These are phyloP conservation scores for Pestalotiopsis sp. DNA, from an alignment of 2,329 filamentous ascomycete species.

Conservation along the genomic window DNA sequence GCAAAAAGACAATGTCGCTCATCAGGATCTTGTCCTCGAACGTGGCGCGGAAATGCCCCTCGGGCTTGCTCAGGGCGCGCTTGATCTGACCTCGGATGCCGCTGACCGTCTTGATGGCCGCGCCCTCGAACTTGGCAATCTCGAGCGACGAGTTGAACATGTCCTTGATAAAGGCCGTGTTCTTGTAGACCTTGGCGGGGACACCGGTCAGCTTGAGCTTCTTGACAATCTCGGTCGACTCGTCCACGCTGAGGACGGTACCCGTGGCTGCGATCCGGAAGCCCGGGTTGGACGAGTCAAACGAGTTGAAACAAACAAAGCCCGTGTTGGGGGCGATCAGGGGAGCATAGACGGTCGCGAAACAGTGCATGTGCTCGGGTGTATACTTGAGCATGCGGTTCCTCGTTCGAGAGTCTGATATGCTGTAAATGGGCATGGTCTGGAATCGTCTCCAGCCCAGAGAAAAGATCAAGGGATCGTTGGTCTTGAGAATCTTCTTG, in stretches of 20 bases:
- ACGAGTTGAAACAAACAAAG: constrained; percentile 90
- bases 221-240: constrained; percentile 97
- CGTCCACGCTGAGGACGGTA: constrained; percentile 90
- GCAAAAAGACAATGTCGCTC: constrained; percentile 93
- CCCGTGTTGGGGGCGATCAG: constrained; percentile 94
- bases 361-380: constrained; percentile 99
- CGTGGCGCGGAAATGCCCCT: constrained; percentile 93
- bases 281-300: constrained; percentile 81
- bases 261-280: constrained; percentile 95
- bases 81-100: constrained; percentile 98
- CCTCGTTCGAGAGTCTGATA: constrained; percentile 87
- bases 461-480: constrained; percentile 95
- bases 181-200: constrained; percentile 98
- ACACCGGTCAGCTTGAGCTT: constrained; percentile 95
- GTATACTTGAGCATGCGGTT: constrained; percentile 99
- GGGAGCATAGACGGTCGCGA: constrained; percentile 92
- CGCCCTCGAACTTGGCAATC: constrained; percentile 95
- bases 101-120: constrained; percentile 92
- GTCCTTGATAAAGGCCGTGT: constrained; percentile 73
- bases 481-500: constrained; percentile 98
- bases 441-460: constrained; percentile 97
- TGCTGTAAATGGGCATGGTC: constrained; percentile 89
- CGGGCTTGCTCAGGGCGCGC: constrained; percentile 87
- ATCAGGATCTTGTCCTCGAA: constrained; percentile 99
- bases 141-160: constrained; percentile 96